phyloP scores from a whole-genome alignment of 371 early-diverging fungal genomes.

The Mucor piriformis region DNA sequence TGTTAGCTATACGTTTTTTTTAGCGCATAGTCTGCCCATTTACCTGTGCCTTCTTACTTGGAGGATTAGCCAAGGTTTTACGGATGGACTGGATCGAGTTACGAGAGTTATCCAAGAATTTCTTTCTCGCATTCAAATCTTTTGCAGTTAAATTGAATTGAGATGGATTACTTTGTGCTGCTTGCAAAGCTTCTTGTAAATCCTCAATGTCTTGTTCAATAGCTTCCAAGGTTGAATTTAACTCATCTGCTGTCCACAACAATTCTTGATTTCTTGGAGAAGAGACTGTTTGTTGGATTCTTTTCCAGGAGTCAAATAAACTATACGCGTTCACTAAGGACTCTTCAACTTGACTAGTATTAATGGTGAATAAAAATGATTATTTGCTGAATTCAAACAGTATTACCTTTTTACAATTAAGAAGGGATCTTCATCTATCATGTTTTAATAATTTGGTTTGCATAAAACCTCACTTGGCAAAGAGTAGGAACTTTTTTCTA shows the following conservation, averaged over 20 bases:
- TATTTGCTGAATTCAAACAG: neutral
- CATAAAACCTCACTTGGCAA: neutral
- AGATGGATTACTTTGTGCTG: slow-evolving; percentile 50
- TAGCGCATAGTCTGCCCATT: neutral
- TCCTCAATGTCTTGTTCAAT: slow-evolving; percentile 65
- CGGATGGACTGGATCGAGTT: slow-evolving; percentile 41
- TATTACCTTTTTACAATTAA: slow-evolving; percentile 25
- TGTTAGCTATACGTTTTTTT: neutral
- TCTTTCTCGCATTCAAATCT: slow-evolving; percentile 49
- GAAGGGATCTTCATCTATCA: slow-evolving; percentile 50
- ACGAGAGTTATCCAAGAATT: slow-evolving; percentile 52
- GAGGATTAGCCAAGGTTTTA: slow-evolving; percentile 45
- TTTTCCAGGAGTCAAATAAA: slow-evolving; percentile 61
- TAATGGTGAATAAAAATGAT: neutral
- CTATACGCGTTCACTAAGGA: slow-evolving; percentile 49
- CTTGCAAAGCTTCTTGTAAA: slow-evolving; percentile 59
- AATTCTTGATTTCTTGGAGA: slow-evolving; percentile 67
- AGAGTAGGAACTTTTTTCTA: too few species aligned
- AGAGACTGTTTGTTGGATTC: slow-evolving; percentile 65
- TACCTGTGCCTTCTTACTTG: slow-evolving; percentile 19
- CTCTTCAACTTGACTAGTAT: slow-evolving; percentile 56
- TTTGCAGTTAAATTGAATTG: slow-evolving; percentile 53
- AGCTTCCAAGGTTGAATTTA: slow-evolving; percentile 45
- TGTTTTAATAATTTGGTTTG: neutral
- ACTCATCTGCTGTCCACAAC: slow-evolving; percentile 64